Evolutionary conservation across 768 basidiomycete genomes (phyloP), one percentile per base, ranked within the genome.

Genomic region (Trametes meyenii): DNA sequence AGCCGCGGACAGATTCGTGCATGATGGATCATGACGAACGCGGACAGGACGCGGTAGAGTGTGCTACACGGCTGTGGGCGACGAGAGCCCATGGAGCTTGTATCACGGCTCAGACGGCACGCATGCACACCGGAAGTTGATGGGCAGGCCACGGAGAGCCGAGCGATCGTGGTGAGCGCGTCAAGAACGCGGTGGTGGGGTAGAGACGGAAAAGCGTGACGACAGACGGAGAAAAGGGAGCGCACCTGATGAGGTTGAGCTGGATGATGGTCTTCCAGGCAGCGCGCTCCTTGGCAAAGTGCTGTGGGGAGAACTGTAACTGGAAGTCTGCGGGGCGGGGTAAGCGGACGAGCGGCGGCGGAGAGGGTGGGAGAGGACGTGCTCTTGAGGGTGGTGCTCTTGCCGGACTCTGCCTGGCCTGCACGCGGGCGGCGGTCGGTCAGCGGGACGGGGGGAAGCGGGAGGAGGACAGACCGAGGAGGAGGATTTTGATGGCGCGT

Each of bases 231-330:
- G 29, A 33, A 8, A 8, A 24, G 13, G 16, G 48, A 14, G 48
- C 12, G 16, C 51, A 86, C 87, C 82, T 74, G 61, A 89, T 87
- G 63, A 90, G 73, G 67, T 90, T 90, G 44, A 90, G 81, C 64
- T 90, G 85, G 8, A 90, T 79, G 55, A 90, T 80, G 13, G 81
- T 78, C 62, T 79, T 82, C 88, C 88, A 90, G 7, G 83, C 78
- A 0, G 76, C 67, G 17, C 83, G 76, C 61, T 90, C 87, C 46
- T 68, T 77, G 45, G 81, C 80, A 58, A 89, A 89, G 57, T 83
- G 80, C 24, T 76, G 78, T 0, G 87, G 88, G 10, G 85, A 81
- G 66, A 88, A 88, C 0, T 83, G 79, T 8, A 90, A 69, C 68
- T 88, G 86, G 64, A 90, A 89, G 67, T 90, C 88, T 90, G 65